These are phyloP conservation scores for Apiospora saccharicola DNA, from an alignment of 2,329 filamentous ascomycete genomes.

Conservation along the genomic window DNA sequence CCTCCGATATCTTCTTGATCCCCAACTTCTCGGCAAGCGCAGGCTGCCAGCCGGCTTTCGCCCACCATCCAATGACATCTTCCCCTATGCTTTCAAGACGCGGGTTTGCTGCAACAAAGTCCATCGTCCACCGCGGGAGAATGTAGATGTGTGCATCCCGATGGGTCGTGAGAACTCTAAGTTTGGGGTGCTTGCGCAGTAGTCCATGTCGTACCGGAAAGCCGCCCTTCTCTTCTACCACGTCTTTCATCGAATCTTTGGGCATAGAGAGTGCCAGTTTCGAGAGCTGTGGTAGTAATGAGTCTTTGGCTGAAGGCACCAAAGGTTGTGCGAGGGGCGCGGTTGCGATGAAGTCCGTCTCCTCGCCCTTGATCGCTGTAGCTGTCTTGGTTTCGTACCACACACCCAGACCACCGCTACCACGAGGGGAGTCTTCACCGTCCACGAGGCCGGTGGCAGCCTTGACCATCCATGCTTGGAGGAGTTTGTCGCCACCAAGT, in stretches of 20 bases:
- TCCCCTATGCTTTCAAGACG: slow-evolving; percentile 88
- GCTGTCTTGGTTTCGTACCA: slow-evolving; percentile 88
- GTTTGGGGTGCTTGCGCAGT: slow-evolving; percentile 74
- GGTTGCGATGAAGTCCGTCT: slow-evolving; percentile 90
- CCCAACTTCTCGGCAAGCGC: slow-evolving; percentile 81
- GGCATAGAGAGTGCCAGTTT: slow-evolving; percentile 86
- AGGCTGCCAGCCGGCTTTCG: slow-evolving; percentile 90
- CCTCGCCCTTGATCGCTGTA: slow-evolving; percentile 83
- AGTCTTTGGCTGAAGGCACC: slow-evolving; percentile 67
- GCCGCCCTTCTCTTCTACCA: slow-evolving; percentile 76
- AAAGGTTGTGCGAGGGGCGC: slow-evolving; percentile 68
- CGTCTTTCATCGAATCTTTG: slow-evolving; percentile 87
- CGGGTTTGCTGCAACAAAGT: slow-evolving; percentile 81
- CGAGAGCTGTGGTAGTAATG: slow-evolving; percentile 73
- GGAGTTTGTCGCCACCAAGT: slow-evolving; percentile 79
- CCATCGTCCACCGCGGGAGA: slow-evolving; percentile 89
- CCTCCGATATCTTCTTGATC: slow-evolving; percentile 69
- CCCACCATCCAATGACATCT: slow-evolving; percentile 94
- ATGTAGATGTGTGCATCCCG: slow-evolving; percentile 95
- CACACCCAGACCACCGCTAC: slow-evolving; percentile 83
- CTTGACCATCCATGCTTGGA: slow-evolving; percentile 93
- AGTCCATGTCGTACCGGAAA: slow-evolving; percentile 80
- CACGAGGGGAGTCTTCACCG: slow-evolving; percentile 48
- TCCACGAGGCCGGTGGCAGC: slow-evolving; percentile 71
- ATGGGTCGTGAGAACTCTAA: slow-evolving; percentile 83